Evolutionary conservation across 306 rosid species (phyloP).

Genomic region (Elaeagnus macrophylla): DNA sequence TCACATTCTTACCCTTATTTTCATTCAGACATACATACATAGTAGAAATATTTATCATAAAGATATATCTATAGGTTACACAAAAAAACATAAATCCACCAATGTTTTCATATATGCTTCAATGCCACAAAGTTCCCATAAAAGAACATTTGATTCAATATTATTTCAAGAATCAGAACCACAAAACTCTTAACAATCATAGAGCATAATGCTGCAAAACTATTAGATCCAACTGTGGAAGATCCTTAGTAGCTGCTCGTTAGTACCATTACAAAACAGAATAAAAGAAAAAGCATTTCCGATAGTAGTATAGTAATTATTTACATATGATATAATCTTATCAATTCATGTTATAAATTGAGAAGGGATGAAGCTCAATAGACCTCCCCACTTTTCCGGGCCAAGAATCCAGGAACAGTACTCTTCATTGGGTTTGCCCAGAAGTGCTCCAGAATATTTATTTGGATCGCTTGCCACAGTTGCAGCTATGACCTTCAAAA

Average conservation of each 20-base stretch:
- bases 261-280: background rate
- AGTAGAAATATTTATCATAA: too few relatives aligned
- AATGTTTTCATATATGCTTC: too few relatives aligned
- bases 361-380: constrained; percentile 11
- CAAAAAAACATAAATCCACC: too few relatives aligned
- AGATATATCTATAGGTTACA: too few relatives aligned
- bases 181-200: too few relatives aligned
- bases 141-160: too few relatives aligned
- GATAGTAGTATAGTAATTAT: background rate
- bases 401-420: constrained; percentile 90
- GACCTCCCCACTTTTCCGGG: constrained; percentile 98
- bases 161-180: too few relatives aligned
- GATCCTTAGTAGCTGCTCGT: background rate
- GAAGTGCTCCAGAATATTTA: constrained; percentile 78
- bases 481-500: constrained; percentile 80
- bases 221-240: too few relatives aligned
- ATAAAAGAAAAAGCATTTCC: background rate
- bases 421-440: constrained; percentile 79
- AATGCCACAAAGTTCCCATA: too few relatives aligned
- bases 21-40: too few relatives aligned
- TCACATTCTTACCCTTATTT: too few relatives aligned
- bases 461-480: constrained; percentile 77
- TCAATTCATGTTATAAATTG: background rate
- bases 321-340: background rate
- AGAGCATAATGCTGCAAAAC: too few relatives aligned